Conservation (phyloP, 1,284 basidiomycete genomes). For the Fomitopsis schrenkii region DNA sequence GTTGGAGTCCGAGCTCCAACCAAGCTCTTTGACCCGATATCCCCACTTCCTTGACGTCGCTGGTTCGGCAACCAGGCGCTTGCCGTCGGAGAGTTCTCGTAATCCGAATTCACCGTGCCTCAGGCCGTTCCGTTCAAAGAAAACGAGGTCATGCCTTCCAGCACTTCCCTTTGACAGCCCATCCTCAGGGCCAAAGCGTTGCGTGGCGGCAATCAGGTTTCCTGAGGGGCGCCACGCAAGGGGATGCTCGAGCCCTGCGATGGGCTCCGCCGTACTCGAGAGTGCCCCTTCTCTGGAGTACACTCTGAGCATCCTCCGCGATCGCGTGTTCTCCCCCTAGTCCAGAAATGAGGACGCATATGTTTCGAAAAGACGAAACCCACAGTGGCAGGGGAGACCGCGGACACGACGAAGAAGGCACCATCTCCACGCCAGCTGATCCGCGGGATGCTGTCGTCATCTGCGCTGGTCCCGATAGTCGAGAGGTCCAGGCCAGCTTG, state of each 20-base stretch:
- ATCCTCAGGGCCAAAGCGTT: slow-evolving; percentile 63
- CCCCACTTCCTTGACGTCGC: slow-evolving; percentile 39
- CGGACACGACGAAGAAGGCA: slow-evolving; percentile 83
- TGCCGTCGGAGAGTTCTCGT: slow-evolving; percentile 32
- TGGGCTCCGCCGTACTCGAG: slow-evolving; percentile 82
- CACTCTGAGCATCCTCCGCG: slow-evolving; percentile 64
- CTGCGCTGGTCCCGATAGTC: slow-evolving; percentile 50
- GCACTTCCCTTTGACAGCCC: slow-evolving; percentile 65
- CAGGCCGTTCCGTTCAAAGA: slow-evolving; percentile 94
- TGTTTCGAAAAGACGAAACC: not conserved
- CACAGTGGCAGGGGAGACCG: slow-evolving; percentile 35
- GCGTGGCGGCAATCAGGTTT: slow-evolving; percentile 79
- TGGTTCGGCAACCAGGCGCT: not conserved
- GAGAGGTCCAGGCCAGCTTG: slow-evolving; percentile 46
- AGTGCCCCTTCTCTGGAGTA: slow-evolving; percentile 80
- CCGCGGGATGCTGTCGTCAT: slow-evolving; percentile 71
- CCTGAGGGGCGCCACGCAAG: slow-evolving; percentile 91
- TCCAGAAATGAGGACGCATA: not conserved
- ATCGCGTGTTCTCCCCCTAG: slow-evolving; percentile 1
- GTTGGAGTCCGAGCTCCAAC: slow-evolving; percentile 89
- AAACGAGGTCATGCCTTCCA: slow-evolving; percentile 84
- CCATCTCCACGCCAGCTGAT: slow-evolving; percentile 95
- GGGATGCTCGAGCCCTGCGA: slow-evolving; percentile 78
- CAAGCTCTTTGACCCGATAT: slow-evolving; percentile 71
- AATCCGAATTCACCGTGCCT: slow-evolving; percentile 88